These are phyloP conservation scores for Fomes fomentarius DNA, from an alignment of 1,284 basidiomycete species.

Conservation along the genomic window DNA sequence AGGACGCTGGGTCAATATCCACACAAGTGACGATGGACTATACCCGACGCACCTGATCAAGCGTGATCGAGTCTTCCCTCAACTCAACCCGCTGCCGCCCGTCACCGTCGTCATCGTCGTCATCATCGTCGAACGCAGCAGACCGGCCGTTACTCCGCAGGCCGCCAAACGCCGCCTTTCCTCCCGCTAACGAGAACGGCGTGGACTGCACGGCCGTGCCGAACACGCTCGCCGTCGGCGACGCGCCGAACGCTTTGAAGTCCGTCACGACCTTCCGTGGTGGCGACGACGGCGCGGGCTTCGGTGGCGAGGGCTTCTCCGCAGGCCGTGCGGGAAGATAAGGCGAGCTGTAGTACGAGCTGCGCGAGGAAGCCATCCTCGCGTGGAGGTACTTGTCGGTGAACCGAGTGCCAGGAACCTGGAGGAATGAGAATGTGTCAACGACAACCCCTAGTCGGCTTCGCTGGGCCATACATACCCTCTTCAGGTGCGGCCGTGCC, in stretches of 20 bases:
- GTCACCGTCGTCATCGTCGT: constrained; percentile 62
- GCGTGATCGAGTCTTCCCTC: constrained; percentile 79
- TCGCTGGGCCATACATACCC: constrained; percentile 51
- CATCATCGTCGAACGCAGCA: constrained; percentile 51
- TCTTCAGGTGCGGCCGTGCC: constrained; percentile 80
- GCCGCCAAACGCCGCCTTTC: constrained; percentile 79
- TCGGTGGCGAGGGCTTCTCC: constrained; percentile 39
- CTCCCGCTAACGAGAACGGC: constrained; percentile 79
- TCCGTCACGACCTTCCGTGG: constrained; percentile 86
- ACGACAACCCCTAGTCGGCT: neutral
- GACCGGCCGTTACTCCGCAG: constrained; percentile 50
- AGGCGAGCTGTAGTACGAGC: constrained; percentile 52
- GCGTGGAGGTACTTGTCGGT: constrained; percentile 92
- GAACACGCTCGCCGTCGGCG: constrained; percentile 74
- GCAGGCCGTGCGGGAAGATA: constrained; percentile 48
- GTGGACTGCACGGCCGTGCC: constrained; percentile 78
- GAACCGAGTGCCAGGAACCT: constrained; percentile 92
- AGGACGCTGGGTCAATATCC: constrained; percentile 3
- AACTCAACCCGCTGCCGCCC: constrained; percentile 75
- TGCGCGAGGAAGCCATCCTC: constrained; percentile 60
- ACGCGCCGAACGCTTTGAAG: constrained; percentile 89
- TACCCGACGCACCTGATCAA: constrained; percentile 74
- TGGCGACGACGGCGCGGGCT: constrained; percentile 53
- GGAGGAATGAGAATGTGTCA: constrained; percentile 1
- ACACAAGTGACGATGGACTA: constrained; percentile 6